Evolutionary conservation across 179 eudicot genomes (phyloP), one percentile per base, ranked within the genome.

Genomic region (Silene vulgaris): DNA sequence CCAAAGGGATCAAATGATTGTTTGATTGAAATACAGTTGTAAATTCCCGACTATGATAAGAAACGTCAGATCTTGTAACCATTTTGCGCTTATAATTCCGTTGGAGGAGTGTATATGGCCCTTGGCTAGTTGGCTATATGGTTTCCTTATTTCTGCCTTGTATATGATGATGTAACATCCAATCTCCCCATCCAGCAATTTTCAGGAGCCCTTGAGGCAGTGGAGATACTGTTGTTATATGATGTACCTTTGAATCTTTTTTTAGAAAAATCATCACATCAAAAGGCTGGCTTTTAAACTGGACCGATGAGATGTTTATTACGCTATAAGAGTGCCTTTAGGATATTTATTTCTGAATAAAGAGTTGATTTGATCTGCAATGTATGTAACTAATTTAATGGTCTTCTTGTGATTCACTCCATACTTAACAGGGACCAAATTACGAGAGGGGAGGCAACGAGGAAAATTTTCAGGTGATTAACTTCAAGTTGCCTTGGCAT

Each of bases 381-480:
- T 40, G 54, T 17, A 52, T 59, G 43, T 43, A 23, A 37, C 71
- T 74, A 57, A 37, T 67, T 63, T 74, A 57, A 56, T 67, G 9
- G 2, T 23, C 9, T 7, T 59, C 11, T 13, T 75, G 32, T 79
- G 4, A 21, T 45, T 48, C 57, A 52, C 57, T 52, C 17, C 16
- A 2, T 32, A 61, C 70, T 50, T 7, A 21, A 37, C 74, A 80
- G 82, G 79, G 13, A 65, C 54, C 32, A 76, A 6, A 54, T 26
- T n/a, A 9, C 43, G 63, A 71, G n/a, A 52, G 59, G 61, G 76
- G 43, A 62, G 68, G 57, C 20, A 67, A 71, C 30, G 76, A 80
- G 20, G 61, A 75, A 65, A n/a, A 21, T 23, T 64, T 65, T 35
- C 29, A 59, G 79, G 82, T 80, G 45, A 74, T 79, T 69, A 26